phyloP scores from a whole-genome alignment of 345 rosid genomes.

The Hibiscus syriacus region DNA sequence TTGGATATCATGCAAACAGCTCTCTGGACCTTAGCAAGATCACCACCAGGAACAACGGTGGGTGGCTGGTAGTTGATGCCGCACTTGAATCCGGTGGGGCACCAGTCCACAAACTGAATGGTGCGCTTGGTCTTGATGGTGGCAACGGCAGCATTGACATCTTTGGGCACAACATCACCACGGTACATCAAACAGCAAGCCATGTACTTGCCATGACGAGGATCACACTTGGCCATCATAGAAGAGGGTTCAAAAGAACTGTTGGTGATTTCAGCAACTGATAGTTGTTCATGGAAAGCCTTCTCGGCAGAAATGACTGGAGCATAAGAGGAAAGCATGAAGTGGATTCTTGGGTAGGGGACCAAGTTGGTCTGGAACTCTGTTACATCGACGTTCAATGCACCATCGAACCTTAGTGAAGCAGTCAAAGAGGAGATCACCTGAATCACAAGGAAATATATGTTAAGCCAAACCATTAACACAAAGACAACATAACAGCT shows the following conservation, averaged over 20 bases:
- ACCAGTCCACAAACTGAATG: slow-evolving; percentile 73
- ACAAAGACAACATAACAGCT: background rate
- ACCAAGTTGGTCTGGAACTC: slow-evolving; percentile 79
- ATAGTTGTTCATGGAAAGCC: slow-evolving; percentile 49
- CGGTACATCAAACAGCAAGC: slow-evolving; percentile 81
- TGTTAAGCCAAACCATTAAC: background rate
- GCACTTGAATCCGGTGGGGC: slow-evolving; percentile 77
- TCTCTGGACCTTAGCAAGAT: slow-evolving; percentile 71
- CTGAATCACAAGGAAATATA: slow-evolving; percentile 18
- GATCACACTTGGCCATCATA: slow-evolving; percentile 63
- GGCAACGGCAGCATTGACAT: slow-evolving; percentile 64
- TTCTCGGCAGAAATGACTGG: slow-evolving; percentile 65
- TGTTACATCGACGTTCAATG: slow-evolving; percentile 66
- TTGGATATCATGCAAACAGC: slow-evolving; percentile 80
- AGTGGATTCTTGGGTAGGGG: slow-evolving; percentile 79
- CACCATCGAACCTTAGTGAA: slow-evolving; percentile 78
- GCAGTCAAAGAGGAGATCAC: slow-evolving; percentile 73
- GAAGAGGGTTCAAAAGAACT: slow-evolving; percentile 40
- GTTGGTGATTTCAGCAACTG: slow-evolving; percentile 59
- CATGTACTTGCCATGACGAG: slow-evolving; percentile 88
- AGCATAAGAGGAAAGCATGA: slow-evolving; percentile 79
- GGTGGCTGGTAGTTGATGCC: slow-evolving; percentile 81
- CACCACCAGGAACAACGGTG: slow-evolving; percentile 77
- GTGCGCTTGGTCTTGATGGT: slow-evolving; percentile 75
- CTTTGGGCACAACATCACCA: slow-evolving; percentile 78